Evolutionary conservation across 495 filamentous ascomycete species (phyloP).

Genomic region (Jackrogersella multiformis): DNA sequence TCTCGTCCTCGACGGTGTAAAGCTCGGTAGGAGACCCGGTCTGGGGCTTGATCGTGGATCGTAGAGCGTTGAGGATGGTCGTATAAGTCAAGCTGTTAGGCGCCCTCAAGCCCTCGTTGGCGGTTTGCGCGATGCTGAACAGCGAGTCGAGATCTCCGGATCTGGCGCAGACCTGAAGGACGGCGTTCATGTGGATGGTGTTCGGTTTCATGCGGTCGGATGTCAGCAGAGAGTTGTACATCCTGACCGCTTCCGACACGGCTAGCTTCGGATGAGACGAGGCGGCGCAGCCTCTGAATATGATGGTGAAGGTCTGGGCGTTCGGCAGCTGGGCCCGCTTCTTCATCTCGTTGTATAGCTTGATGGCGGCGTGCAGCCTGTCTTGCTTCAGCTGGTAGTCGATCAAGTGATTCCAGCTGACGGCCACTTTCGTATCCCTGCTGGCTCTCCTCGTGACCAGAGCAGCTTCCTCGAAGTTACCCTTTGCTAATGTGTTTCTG

Average conservation of each 20-base stretch:
- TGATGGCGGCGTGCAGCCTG: slow-evolving; percentile 68
- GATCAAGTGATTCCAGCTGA: slow-evolving; percentile 89
- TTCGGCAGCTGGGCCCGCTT: slow-evolving; percentile 82
- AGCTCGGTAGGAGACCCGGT: slow-evolving; percentile 30
- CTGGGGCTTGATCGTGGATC: slow-evolving; percentile 36
- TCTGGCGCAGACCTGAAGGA: slow-evolving; percentile 78
- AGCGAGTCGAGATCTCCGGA: slow-evolving; percentile 76
- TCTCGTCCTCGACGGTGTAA: slow-evolving; percentile 43
- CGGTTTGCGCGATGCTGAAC: slow-evolving; percentile 75
- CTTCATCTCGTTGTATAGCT: slow-evolving; percentile 97
- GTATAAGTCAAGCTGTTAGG: slow-evolving; percentile 80
- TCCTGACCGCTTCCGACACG: slow-evolving; percentile 67
- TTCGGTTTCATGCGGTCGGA: slow-evolving; percentile 69
- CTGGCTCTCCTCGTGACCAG: slow-evolving; percentile 72
- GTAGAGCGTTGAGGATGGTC: slow-evolving; percentile 78
- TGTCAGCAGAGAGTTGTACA: slow-evolving; percentile 76
- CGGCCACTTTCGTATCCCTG: slow-evolving; percentile 65
- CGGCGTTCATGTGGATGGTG: slow-evolving; percentile 85
- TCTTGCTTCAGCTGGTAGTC: slow-evolving; percentile 70
- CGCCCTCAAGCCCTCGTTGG: slow-evolving; percentile 65
- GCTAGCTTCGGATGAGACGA: slow-evolving; percentile 61
- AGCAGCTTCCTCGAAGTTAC: slow-evolving; percentile 69
- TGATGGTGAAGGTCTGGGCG: slow-evolving; percentile 78
- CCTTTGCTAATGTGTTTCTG: slow-evolving; percentile 59
- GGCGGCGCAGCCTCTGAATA: slow-evolving; percentile 77